Percentiles rank a stretch among this genome's conserved stretches.
Evolutionary conservation across 371 early-diverging fungal genomes (phyloP).

Genomic region (Rhizopus microsporus): DNA sequence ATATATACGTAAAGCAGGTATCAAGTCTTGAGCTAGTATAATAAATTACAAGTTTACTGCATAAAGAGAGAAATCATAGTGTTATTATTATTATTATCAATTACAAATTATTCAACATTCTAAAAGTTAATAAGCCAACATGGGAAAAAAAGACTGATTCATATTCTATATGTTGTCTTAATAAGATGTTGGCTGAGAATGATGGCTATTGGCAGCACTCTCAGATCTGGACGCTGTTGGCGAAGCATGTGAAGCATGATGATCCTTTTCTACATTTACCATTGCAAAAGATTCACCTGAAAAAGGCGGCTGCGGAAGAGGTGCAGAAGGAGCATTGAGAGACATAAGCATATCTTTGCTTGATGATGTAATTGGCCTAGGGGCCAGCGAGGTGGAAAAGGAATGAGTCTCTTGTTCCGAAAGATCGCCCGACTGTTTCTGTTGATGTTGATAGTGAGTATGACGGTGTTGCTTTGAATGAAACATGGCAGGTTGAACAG

Average conservation of each 20-base stretch:
- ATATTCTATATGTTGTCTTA: too few species aligned
- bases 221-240: neutral
- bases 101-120: too few species aligned
- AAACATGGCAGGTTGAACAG: constrained; percentile 2
- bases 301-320: neutral
- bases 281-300: constrained; percentile 1
- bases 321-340: neutral
- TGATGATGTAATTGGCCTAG: neutral
- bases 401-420: neutral
- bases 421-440: too few species aligned
- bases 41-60: too few species aligned
- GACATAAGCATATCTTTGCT: neutral
- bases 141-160: too few species aligned
- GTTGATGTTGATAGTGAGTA: neutral
- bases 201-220: neutral
- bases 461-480: neutral
- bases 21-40: too few species aligned
- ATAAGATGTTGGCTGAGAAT: neutral
- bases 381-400: constrained; percentile 3
- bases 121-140: too few species aligned
- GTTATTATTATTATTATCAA: too few species aligned
- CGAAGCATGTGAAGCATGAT: neutral
- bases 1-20: too few species aligned
- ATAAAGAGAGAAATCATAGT: too few species aligned
- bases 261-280: neutral